Evolutionary conservation across 345 rosid species (phyloP), one percentile per base, ranked within the genome.

Genomic region (Lumnitzera littorea): DNA sequence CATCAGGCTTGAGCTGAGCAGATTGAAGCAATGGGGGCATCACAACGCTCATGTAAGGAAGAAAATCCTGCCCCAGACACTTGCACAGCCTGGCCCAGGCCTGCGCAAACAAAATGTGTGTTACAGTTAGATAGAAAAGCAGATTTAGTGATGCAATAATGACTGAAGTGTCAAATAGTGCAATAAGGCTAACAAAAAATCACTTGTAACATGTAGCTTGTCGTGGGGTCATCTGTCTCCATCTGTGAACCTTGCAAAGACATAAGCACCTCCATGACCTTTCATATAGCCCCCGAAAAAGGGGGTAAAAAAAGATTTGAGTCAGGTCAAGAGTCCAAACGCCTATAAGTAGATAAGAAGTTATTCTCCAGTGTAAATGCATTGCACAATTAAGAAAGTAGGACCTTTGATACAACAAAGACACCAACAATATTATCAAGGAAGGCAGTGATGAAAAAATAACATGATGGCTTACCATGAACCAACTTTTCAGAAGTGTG

Each of bases 231-330:
- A 57, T 95, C 99, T 50, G 99, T 70, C 82, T 91, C 99, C 98
- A 95, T 82, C 73, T 82, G 82, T 64, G 99, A 85, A 66, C 89
- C 96, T 91, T 95, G 99, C 70, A 95, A 72, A 11, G 99, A 82
- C 99, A 95, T 82, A 57, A 95, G 96, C 67, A 95, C 99, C 65
- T 95, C 99, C 99, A 95, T 95, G 66, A 95, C 99, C 99, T 95
- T 70, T 27, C 31, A 27, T 27, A 27, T 5, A 27, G 5, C 31
- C 31, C 31, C 31, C 31, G 1, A 65, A 41, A 66, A 46, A 29
- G 54, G 51, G 27, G 47, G 43, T 17, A 29, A 24, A 14, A n/a
- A 1, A 52, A 53, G 36, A 27, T 23, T 23, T 16, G 56, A 25
- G 31, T 51, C 41, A 52, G 47, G 58, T 46, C 43, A 53, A 17